Conservation (phyloP, 2,329 filamentous ascomycete species). For the Xylariaceae sp. region DNA sequence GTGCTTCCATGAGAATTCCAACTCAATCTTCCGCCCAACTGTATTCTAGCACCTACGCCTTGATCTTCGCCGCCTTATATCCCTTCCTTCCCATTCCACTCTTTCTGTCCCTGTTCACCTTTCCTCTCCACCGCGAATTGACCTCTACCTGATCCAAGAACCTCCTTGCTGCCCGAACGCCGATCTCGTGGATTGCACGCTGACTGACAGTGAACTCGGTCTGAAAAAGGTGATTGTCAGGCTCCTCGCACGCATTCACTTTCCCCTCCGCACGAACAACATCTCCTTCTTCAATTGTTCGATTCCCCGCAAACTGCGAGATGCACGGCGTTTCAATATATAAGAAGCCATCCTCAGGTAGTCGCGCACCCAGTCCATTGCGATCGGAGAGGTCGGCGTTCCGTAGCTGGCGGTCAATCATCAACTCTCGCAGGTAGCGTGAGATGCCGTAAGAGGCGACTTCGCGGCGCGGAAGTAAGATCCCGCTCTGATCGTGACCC, state of each 20-base stretch:
- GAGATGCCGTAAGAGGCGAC: conserved; percentile 52
- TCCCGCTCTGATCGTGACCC: conserved; percentile 7
- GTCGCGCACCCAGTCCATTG: conserved; percentile 50
- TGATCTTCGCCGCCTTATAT: not conserved
- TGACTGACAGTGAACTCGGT: conserved; percentile 55
- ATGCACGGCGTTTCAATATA: conserved; percentile 54
- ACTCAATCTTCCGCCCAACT: too few species aligned
- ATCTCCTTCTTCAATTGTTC: conserved; percentile 33
- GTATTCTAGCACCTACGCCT: not conserved
- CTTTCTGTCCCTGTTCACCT: not conserved
- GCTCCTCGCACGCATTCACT: conserved; percentile 48
- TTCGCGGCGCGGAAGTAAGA: conserved; percentile 44
- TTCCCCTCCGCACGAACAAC: not conserved
- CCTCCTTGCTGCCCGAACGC: conserved; percentile 37
- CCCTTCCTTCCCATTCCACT: not conserved
- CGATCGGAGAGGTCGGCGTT: conserved; percentile 50
- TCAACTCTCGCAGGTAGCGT: conserved; percentile 50
- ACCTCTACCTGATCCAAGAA: conserved; percentile 31
- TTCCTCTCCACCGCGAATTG: conserved; percentile 31
- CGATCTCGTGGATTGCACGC: conserved; percentile 45
- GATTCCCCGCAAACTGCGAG: conserved; percentile 30
- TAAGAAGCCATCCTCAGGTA: conserved; percentile 46
- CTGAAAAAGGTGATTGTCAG: conserved; percentile 59
- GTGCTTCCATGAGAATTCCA: too few species aligned
- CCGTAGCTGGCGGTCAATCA: conserved; percentile 57